A percentile compares a stretch with the other conserved stretches of the same genome.
Evolutionary conservation across 441 rosid genomes (phyloP).

Genomic region (Bruguiera hainesii): DNA sequence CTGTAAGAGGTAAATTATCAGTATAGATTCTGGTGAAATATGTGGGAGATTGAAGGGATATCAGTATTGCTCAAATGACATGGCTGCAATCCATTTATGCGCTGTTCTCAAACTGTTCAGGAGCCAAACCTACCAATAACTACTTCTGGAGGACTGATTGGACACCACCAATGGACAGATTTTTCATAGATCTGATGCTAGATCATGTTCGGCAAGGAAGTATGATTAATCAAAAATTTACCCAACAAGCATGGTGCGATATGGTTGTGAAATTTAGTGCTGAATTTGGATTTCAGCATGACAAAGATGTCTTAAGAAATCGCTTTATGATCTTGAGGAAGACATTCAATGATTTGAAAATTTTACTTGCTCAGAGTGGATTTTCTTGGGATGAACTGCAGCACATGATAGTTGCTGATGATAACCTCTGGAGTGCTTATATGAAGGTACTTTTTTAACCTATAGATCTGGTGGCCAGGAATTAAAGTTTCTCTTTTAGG

Average conservation of each 20-base stretch:
- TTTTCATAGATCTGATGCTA: constrained; percentile 46
- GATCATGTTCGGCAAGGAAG: constrained; percentile 40
- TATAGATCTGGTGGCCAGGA: constrained; percentile 3
- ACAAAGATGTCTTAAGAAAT: constrained; percentile 34
- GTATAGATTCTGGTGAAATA: neutral
- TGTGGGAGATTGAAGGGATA: neutral
- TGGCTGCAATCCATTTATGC: neutral
- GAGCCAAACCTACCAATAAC: constrained; percentile 23
- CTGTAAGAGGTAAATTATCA: neutral
- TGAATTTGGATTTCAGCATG: constrained; percentile 43
- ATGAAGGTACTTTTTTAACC: constrained; percentile 33
- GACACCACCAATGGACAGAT: constrained; percentile 50
- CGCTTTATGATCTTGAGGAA: constrained; percentile 37
- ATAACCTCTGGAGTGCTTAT: constrained; percentile 35
- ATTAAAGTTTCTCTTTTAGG: constrained; percentile 6
- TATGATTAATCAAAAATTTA: constrained; percentile 30
- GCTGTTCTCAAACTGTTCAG: constrained; percentile 31
- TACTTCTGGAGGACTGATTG: constrained; percentile 33
- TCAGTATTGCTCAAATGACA: too few relatives aligned
- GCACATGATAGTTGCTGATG: constrained; percentile 37
- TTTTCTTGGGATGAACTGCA: constrained; percentile 43
- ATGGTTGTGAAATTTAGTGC: constrained; percentile 39
- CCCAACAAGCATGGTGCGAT: constrained; percentile 40
- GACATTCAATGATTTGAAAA: constrained; percentile 40
- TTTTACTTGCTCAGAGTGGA: constrained; percentile 31